A percentile compares a stretch with the other conserved stretches of the same genome.
Conservation (phyloP, 1,284 basidiomycete genomes). For the Phenoliferia sp. region DNA sequence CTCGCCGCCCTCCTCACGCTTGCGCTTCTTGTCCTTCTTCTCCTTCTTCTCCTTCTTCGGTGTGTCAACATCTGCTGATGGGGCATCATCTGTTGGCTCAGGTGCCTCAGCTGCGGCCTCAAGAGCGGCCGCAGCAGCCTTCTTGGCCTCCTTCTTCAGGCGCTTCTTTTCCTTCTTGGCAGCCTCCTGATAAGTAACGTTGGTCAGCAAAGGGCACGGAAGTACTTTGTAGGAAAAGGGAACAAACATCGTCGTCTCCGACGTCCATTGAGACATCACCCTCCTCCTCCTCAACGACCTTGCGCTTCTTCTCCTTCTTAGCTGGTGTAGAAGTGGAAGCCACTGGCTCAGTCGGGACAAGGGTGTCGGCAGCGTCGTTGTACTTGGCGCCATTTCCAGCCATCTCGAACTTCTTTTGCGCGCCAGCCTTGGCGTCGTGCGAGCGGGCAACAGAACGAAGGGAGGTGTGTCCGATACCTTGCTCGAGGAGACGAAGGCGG, state of each 20-base stretch:
- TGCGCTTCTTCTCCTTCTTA: conserved; percentile 55
- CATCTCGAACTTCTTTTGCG: conserved; percentile 68
- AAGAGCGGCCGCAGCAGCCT: conserved; percentile 8
- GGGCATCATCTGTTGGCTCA: neutral
- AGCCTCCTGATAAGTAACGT: conserved; percentile 45
- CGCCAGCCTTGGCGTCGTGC: conserved; percentile 42
- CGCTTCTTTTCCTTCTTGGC: conserved; percentile 54
- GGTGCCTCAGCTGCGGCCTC: neutral
- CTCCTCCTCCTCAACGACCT: conserved; percentile 50
- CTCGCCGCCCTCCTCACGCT: neutral
- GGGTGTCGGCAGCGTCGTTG: conserved; percentile 64
- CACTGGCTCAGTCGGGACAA: conserved; percentile 67
- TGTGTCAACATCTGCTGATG: too few species aligned
- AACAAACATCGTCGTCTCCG: conserved; percentile 43
- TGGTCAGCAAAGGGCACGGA: neutral
- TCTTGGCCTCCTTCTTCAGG: conserved; percentile 33
- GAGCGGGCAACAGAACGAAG: conserved; percentile 41
- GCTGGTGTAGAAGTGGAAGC: conserved; percentile 50
- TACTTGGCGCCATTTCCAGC: conserved; percentile 66
- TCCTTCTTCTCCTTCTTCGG: too few species aligned
- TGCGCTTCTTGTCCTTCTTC: conserved; percentile 10
- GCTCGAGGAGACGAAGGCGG: conserved; percentile 81
- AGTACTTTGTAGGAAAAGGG: neutral
- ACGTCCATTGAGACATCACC: conserved; percentile 18
- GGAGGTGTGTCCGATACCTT: conserved; percentile 63